Evolutionary conservation across 768 basidiomycete species (phyloP).

Genomic region (Leucosporidium yakuticum): DNA sequence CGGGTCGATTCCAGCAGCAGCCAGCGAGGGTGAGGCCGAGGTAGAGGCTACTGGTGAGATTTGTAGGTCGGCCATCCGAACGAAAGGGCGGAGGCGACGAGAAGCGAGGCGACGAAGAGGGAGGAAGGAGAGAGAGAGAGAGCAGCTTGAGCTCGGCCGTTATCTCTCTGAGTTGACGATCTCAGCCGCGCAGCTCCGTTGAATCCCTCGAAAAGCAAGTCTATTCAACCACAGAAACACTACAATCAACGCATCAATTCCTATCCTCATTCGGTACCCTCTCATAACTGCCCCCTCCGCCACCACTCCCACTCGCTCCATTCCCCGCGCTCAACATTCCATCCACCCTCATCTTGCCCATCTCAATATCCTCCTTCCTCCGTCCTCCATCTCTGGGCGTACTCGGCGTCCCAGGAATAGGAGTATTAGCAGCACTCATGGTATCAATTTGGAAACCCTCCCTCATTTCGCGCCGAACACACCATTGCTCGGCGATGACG

Average conservation of each 20-base stretch:
- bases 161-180: no score
- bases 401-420: not conserved
- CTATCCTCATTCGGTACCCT: conserved; percentile 9
- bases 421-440: conserved; percentile 7
- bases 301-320: not conserved
- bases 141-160: no score
- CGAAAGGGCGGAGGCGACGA: no score
- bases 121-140: no score
- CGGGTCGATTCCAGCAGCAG: no score
- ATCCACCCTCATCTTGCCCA: conserved; percentile 6
- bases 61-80: no score
- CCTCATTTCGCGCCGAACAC: conserved; percentile 80
- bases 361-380: conserved; percentile 1
- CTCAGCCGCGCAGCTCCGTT: no score
- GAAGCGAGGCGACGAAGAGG: no score
- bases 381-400: not conserved
- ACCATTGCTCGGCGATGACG: conserved; percentile 80
- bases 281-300: conserved; percentile 1
- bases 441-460: conserved; percentile 56
- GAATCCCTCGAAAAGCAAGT: no score
- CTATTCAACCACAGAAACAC: no score
- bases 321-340: not conserved
- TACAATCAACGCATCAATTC: not conserved
- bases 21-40: no score
- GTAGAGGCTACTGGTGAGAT: no score